These are phyloP conservation scores for Raddia distichophylla DNA, from an alignment of 176 grass and related monocot genomes.

Conservation along the genomic window DNA sequence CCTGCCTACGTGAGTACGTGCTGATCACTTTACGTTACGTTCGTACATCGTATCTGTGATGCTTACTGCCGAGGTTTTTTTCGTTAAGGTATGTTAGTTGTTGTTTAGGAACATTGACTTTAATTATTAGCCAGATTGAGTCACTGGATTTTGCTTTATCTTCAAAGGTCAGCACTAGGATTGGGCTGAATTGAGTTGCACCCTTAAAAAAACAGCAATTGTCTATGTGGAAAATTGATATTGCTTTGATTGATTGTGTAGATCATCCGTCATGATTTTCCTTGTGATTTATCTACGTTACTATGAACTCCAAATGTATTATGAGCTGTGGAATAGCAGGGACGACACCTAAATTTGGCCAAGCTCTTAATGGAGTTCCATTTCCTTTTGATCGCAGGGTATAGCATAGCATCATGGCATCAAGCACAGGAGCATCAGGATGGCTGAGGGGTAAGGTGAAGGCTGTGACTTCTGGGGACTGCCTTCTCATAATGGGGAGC, in stretches of 20 bases:
- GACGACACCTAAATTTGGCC: not conserved
- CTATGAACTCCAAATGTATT: not conserved
- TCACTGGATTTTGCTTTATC: not conserved
- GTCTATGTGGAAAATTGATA: not conserved
- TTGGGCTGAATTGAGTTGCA: slow-evolving; percentile 1
- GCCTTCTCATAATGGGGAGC: slow-evolving; percentile 82
- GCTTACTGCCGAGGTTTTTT: not conserved
- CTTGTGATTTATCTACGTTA: not conserved
- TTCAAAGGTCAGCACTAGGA: not conserved
- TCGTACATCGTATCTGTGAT: slow-evolving; percentile 8
- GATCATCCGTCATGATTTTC: not conserved
- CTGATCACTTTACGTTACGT: slow-evolving; percentile 23
- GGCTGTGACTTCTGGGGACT: slow-evolving; percentile 91
- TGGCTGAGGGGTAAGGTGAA: slow-evolving; percentile 97
- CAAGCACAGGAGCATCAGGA: slow-evolving; percentile 58
- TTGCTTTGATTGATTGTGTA: slow-evolving; percentile 20
- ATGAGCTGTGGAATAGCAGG: not conserved
- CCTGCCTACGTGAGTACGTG: not conserved
- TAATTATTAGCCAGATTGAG: not conserved
- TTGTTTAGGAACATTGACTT: not conserved
- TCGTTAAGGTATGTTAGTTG: not conserved
- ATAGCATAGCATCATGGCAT: slow-evolving; percentile 67
- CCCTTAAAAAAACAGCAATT: not conserved
- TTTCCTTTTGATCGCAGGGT: slow-evolving; percentile 52
- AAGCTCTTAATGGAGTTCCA: not conserved